Percentiles rank a stretch among this genome's conserved stretches.
Conservation (phyloP, 805 yeast species). For the Ogataea corticis region DNA sequence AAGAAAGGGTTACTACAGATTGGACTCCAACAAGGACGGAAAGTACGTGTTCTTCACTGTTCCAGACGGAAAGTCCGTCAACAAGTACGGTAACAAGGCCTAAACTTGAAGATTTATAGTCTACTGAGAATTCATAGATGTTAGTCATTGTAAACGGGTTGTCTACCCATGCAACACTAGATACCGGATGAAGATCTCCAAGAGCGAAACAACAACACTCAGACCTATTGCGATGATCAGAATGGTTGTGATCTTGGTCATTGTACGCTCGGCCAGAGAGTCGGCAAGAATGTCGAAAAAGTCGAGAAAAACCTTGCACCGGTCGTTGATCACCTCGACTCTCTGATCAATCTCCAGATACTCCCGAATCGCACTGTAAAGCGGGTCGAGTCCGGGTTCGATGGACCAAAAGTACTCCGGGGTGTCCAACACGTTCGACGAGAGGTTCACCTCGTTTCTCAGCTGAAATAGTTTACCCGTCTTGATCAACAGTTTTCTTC, state of each 20-base stretch:
- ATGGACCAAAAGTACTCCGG: slow-evolving; percentile 96
- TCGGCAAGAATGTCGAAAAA: slow-evolving; percentile 91
- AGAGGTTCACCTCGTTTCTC: slow-evolving; percentile 89
- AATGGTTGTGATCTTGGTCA: slow-evolving; percentile 89
- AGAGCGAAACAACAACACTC: slow-evolving; percentile 72
- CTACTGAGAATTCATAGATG: background rate
- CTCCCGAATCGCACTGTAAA: slow-evolving; percentile 85
- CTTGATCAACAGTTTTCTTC: slow-evolving; percentile 82
- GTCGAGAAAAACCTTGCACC: slow-evolving; percentile 92
- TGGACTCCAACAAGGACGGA: slow-evolving; percentile 64
- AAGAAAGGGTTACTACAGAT: slow-evolving; percentile 93
- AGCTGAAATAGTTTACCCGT: slow-evolving; percentile 89
- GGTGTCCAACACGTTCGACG: slow-evolving; percentile 88
- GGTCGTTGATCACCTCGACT: slow-evolving; percentile 88
- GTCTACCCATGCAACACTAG: slow-evolving; percentile 39
- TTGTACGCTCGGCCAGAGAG: slow-evolving; percentile 89
- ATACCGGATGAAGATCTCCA: slow-evolving; percentile 67
- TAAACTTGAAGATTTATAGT: slow-evolving; percentile 8
- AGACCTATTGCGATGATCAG: slow-evolving; percentile 79
- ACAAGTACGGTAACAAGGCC: slow-evolving; percentile 68
- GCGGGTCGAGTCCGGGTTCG: slow-evolving; percentile 93
- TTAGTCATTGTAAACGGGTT: too few relatives aligned
- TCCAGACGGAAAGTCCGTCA: slow-evolving; percentile 90
- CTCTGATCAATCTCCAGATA: slow-evolving; percentile 94
- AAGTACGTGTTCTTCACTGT: slow-evolving; percentile 83